Conservation (phyloP, 352 stramenopile species). For the Globisporangium mamillatum region DNA sequence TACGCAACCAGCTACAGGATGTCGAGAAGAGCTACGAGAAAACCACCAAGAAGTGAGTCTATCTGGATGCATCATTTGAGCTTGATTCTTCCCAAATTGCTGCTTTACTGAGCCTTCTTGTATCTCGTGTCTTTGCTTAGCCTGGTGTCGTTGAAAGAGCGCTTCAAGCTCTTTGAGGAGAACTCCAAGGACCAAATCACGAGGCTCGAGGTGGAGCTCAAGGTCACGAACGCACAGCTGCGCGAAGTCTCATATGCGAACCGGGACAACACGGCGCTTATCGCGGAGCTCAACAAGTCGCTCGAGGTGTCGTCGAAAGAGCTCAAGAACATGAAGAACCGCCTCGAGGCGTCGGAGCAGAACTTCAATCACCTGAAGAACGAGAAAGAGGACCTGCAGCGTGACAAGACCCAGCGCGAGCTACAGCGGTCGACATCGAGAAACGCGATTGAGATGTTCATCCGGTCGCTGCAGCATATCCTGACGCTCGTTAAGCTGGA, state of each 20-base stretch:
- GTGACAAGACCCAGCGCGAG: slow-evolving; percentile 52
- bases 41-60: slow-evolving; percentile 59
- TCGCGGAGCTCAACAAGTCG: slow-evolving; percentile 57
- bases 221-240: slow-evolving; percentile 62
- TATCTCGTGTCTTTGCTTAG: slow-evolving; percentile 24
- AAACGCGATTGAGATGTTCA: slow-evolving; percentile 46
- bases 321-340: slow-evolving; percentile 30
- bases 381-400: slow-evolving; percentile 63
- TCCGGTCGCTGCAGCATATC: slow-evolving; percentile 65
- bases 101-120: background rate
- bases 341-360: slow-evolving; percentile 39
- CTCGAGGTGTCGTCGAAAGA: slow-evolving; percentile 53
- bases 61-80: background rate
- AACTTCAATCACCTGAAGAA: slow-evolving; percentile 36
- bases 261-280: slow-evolving; percentile 62
- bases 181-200: slow-evolving; percentile 76
- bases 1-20: slow-evolving; percentile 62
- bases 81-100: background rate
- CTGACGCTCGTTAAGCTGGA: slow-evolving; percentile 70
- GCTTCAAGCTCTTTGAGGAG: slow-evolving; percentile 77
- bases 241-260: slow-evolving; percentile 76
- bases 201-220: slow-evolving; percentile 80
- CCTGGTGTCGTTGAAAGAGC: slow-evolving; percentile 56
- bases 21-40: slow-evolving; percentile 79
- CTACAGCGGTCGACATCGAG: slow-evolving; percentile 54